Evolutionary conservation across 192 early-diverging fungal species (phyloP).

Genomic region (Umbelopsis vinacea): DNA sequence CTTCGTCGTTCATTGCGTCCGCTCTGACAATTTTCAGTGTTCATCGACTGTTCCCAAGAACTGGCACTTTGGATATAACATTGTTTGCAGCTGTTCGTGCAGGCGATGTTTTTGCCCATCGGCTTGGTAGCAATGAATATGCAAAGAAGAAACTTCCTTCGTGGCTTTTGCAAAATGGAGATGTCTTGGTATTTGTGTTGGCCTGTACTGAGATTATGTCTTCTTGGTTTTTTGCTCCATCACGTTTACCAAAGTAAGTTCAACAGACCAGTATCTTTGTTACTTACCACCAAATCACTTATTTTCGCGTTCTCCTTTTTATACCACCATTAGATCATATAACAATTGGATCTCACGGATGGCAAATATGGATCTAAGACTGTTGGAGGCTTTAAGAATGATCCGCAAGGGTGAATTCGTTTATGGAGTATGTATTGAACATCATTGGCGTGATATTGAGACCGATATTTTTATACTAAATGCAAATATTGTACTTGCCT

Average conservation of each 20-base stretch:
- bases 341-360: conserved; percentile 64
- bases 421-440: conserved; percentile 35
- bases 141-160: conserved; percentile 50
- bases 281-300: not conserved
- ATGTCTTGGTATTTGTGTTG: conserved; percentile 53
- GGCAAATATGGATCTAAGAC: conserved; percentile 57
- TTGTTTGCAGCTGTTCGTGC: conserved; percentile 61
- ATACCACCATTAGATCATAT: conserved; percentile 47
- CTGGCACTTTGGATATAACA: conserved; percentile 56
- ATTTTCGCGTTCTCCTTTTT: not conserved
- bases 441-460: not conserved
- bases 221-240: conserved; percentile 61
- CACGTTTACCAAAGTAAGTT: conserved; percentile 54
- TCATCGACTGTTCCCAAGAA: conserved; percentile 41
- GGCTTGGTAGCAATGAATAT: conserved; percentile 24
- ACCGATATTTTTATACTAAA: not conserved
- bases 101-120: conserved; percentile 54
- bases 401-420: conserved; percentile 45
- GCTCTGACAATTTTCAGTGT: conserved; percentile 44
- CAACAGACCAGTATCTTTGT: not conserved
- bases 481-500: not conserved
- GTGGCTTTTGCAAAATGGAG: conserved; percentile 49
- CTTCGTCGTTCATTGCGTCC: conserved; percentile 41
- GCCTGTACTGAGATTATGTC: conserved; percentile 66
- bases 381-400: conserved; percentile 50